Percentiles rank a stretch among this genome's conserved stretches.
Evolutionary conservation across 257 asterid genomes (phyloP).

Genomic region (Fraxinus americana): DNA sequence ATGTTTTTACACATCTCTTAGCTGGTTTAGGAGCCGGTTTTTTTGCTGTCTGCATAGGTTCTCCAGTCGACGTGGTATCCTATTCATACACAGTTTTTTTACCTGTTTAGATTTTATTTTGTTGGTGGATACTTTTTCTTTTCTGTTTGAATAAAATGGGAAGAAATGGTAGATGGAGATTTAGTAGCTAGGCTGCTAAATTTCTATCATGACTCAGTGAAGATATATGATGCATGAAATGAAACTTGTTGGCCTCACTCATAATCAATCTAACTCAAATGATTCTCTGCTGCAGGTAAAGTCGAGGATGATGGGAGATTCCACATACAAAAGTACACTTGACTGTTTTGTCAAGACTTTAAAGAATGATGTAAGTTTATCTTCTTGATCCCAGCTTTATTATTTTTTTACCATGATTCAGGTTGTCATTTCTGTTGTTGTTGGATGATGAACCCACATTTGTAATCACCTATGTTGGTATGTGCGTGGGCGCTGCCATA

Average conservation of each 20-base stretch:
- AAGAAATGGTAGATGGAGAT: background rate
- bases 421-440: slow-evolving; percentile 8
- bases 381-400: slow-evolving; percentile 3
- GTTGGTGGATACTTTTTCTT: background rate
- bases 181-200: background rate
- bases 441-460: background rate
- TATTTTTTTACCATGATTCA: slow-evolving; percentile 4
- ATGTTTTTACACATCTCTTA: slow-evolving; percentile 80
- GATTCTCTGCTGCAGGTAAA: slow-evolving; percentile 64
- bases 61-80: slow-evolving; percentile 97
- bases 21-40: slow-evolving; percentile 98
- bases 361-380: slow-evolving; percentile 81
- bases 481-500: background rate
- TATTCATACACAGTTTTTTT: slow-evolving; percentile 12
- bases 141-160: background rate
- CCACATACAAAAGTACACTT: slow-evolving; percentile 77
- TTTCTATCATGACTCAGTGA: slow-evolving; percentile 6
- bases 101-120: background rate
- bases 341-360: slow-evolving; percentile 95
- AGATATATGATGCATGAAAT: background rate
- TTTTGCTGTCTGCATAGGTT: slow-evolving; percentile 95
- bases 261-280: slow-evolving; percentile 26
- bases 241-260: background rate
- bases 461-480: background rate
- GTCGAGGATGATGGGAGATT: slow-evolving; percentile 98